These are phyloP conservation scores for Pistacia vera DNA, from an alignment of 345 rosid genomes.

Conservation along the genomic window DNA sequence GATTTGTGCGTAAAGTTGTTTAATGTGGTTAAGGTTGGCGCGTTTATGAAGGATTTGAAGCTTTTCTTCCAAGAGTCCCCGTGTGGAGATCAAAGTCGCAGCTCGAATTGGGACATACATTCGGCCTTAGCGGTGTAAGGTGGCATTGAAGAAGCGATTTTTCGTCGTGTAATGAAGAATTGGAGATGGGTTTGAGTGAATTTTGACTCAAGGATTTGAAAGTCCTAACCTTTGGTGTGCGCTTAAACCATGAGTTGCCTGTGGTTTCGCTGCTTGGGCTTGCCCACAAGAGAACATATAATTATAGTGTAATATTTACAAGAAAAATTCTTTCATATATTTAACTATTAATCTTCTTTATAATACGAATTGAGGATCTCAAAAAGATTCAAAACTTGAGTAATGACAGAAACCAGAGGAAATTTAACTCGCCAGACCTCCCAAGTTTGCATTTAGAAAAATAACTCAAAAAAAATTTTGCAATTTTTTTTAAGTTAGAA, in stretches of 20 bases:
- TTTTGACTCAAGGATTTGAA: not conserved
- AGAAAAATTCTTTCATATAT: no score
- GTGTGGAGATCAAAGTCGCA: conserved; percentile 67
- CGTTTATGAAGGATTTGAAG: conserved; percentile 76
- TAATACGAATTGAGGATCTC: no score
- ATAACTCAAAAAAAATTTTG: no score
- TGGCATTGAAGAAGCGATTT: conserved; percentile 18
- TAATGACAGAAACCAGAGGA: no score
- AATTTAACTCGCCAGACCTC: no score
- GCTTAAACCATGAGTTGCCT: not conserved
- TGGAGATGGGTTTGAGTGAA: not conserved
- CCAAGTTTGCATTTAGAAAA: no score
- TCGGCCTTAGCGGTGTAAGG: conserved; percentile 20
- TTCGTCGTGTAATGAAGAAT: not conserved
- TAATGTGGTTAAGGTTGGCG: conserved; percentile 52
- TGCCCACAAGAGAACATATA: no score
- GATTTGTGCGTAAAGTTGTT: conserved; percentile 76
- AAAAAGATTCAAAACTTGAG: no score
- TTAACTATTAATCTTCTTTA: no score
- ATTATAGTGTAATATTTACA: no score
- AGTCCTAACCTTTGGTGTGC: not conserved
- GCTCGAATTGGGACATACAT: conserved; percentile 58
- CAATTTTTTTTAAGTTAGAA: no score
- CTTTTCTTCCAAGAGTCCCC: conserved; percentile 68
- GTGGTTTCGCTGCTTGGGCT: no score